Base-by-base conservation (phyloP, 768 basidiomycete genomes). In the Leccinum barrowsii region DNA sequence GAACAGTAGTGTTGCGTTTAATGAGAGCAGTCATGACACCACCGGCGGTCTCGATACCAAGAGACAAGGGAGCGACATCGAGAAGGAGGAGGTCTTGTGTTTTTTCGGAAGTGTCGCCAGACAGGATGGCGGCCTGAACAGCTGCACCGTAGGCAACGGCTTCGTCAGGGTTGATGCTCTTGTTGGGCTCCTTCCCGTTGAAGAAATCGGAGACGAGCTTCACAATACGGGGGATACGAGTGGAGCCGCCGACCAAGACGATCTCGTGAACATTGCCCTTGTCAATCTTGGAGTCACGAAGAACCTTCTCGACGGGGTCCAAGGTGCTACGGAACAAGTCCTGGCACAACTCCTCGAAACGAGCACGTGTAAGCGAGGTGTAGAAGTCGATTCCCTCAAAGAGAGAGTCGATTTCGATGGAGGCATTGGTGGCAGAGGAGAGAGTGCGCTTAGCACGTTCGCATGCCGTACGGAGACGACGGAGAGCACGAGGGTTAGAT, bases 21-120 rank as follows among this genome's bases (percentile, higher is more conserved):
- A 98, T 98, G 73, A 98, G 88, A 50, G 94, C 85, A 28, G 96
- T 98, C 92, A 98, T 95, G 73, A 98, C 95, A 85, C 96, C 96
- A 75, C 95, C 96, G 63, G 94, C 94, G 40, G 96, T 98, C 81
- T 98, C 96, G 70, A 98, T 97, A 86, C 94, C 94, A 60, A 87
- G 84, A 55, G 92, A 94, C 52, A 94, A 77, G 59, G 89, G 95
- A 58, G 90, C 80, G 59, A 98, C 95, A 75, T 98, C 96, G 69
- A 98, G 90, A 58, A 98, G 87, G 52, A 98, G 85, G 54, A 98
- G 82, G 67, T 98, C 94, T 76, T 96, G 92, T 21, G 94, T 98
- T 81, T 94, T 94, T 79, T 97, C 95, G 2, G 96, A 97, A 26
- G 94, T 96, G 74, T 98, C 94, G 70, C 96, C 96, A 26, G 96